Percentiles rank a stretch among this genome's conserved stretches.
Conservation (phyloP, 129 eudicot genomes). For the Helianthus tuberosus region DNA sequence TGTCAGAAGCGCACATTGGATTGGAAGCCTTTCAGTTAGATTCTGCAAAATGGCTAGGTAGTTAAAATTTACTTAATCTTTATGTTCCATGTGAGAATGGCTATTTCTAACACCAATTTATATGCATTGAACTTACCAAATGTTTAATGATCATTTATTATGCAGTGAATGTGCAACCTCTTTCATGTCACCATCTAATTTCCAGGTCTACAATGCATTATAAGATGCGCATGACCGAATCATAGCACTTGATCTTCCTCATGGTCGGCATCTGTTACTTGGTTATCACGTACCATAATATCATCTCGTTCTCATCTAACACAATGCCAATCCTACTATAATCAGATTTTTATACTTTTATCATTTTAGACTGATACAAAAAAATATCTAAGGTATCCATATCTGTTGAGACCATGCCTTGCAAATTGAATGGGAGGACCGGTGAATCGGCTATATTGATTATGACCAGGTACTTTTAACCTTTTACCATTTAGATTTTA, state of each 20-base stretch:
- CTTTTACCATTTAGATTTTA: too few relatives aligned
- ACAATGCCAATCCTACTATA: background rate
- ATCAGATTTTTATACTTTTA: constrained; percentile 4
- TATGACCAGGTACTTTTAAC: too few relatives aligned
- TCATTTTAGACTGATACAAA: constrained; percentile 11
- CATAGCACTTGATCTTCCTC: constrained; percentile 98
- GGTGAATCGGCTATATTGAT: too few relatives aligned
- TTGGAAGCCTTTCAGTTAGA: constrained; percentile 90
- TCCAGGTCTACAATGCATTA: constrained; percentile 90
- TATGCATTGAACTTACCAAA: background rate
- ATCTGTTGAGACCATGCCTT: too few relatives aligned
- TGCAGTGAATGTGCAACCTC: constrained; percentile 97
- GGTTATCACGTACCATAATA: constrained; percentile 75
- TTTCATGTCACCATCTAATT: constrained; percentile 95
- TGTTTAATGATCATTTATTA: constrained; percentile 16
- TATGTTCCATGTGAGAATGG: background rate
- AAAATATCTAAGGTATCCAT: too few relatives aligned
- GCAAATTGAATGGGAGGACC: too few relatives aligned
- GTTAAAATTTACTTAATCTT: background rate
- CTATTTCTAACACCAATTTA: background rate
- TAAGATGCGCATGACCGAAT: constrained; percentile 94
- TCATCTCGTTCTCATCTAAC: too few relatives aligned
- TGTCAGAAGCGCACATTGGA: too few relatives aligned
- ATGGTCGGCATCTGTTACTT: constrained; percentile 97
- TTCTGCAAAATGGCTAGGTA: constrained; percentile 98